Conservation (phyloP, 345 rosid genomes). For the Lepidium africanum region DNA sequence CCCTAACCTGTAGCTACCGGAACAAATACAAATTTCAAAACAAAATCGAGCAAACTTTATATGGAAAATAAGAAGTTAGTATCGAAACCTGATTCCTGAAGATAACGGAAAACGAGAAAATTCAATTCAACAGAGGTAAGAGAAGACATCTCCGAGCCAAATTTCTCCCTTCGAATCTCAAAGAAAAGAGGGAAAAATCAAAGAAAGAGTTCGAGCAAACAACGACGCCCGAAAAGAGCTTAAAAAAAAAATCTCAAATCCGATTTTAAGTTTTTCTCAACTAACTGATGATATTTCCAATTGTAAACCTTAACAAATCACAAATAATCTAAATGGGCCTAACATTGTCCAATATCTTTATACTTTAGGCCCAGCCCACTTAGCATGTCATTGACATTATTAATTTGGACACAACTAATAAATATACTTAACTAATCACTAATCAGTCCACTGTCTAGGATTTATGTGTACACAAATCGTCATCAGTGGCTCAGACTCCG, state of each 20-base stretch:
- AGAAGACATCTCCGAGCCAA: constrained; percentile 39
- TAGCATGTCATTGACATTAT: not conserved
- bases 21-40: constrained; percentile 19
- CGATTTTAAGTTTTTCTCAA: not conserved
- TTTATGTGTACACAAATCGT: not conserved
- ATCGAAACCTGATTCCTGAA: constrained; percentile 77
- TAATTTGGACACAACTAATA: not conserved
- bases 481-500: too few species aligned
- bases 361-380: not conserved
- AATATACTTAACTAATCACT: not conserved
- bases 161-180: not conserved
- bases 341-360: not conserved
- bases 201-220: not conserved
- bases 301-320: not conserved
- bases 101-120: constrained; percentile 86
- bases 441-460: too few species aligned
- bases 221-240: not conserved
- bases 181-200: not conserved
- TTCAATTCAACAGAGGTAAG: constrained; percentile 81
- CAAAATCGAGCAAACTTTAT: not conserved
- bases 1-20: not conserved
- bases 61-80: not conserved
- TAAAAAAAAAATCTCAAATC: not conserved
- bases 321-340: not conserved
- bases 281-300: not conserved